Evolutionary conservation across 148 eudicot genomes (phyloP).

Genomic region (Rhododendron henanense): DNA sequence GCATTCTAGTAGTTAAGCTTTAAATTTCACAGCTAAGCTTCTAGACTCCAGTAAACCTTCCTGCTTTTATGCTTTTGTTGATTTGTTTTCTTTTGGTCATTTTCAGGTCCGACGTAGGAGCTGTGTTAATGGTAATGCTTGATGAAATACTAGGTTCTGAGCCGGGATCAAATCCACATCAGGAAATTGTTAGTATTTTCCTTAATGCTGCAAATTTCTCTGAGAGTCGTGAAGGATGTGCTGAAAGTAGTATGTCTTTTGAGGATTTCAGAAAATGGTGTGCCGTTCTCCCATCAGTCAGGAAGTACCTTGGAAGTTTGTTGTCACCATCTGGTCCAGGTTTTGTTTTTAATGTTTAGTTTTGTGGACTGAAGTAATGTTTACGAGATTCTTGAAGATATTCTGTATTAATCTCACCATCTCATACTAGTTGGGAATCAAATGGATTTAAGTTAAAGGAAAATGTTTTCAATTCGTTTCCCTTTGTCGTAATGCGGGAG

Average conservation of each 20-base stretch:
- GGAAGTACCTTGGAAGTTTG: conserved; percentile 74
- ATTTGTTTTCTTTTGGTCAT: conserved; percentile 14
- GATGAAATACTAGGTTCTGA: conserved; percentile 53
- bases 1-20: not conserved
- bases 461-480: not conserved
- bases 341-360: conserved; percentile 15
- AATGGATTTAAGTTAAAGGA: not conserved
- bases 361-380: not conserved
- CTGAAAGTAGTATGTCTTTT: conserved; percentile 52
- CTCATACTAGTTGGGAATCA: not conserved
- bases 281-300: conserved; percentile 58
- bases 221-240: conserved; percentile 37
- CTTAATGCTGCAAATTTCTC: conserved; percentile 54
- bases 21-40: not conserved
- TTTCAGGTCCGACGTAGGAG: conserved; percentile 82
- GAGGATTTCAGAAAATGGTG: conserved; percentile 74
- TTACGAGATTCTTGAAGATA: conserved; percentile 6
- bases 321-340: conserved; percentile 68
- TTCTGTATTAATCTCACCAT: not conserved
- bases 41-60: not conserved
- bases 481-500: not conserved
- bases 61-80: not conserved
- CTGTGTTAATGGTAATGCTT: conserved; percentile 51
- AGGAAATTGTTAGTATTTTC: conserved; percentile 35
- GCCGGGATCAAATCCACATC: conserved; percentile 31